Percentiles rank a stretch among this genome's conserved stretches.
These are phyloP conservation scores for Sarocladium kiliense DNA, from an alignment of 2,329 filamentous ascomycete genomes.

Conservation along the genomic window DNA sequence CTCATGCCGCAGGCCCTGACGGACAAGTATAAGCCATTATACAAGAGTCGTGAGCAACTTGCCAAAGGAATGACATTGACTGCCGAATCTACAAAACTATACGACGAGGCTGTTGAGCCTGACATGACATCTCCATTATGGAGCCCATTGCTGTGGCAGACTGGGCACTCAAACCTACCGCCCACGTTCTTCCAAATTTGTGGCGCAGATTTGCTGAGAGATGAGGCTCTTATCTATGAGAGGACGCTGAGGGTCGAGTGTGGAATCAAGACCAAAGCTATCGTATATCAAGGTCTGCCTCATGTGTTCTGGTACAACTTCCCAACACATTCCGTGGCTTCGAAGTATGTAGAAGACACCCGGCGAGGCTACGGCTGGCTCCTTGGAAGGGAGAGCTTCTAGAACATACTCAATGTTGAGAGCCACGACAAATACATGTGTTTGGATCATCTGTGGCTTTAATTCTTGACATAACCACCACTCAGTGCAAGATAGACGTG, in stretches of 20 bases:
- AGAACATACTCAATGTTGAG: too few relatives aligned
- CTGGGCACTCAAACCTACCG: conserved; percentile 2
- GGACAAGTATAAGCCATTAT: background rate
- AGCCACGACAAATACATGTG: too few relatives aligned
- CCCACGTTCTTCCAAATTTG: conserved; percentile 11
- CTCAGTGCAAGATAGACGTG: too few relatives aligned
- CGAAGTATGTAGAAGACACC: background rate
- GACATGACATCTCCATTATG: conserved; percentile 2
- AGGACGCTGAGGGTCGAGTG: conserved; percentile 4
- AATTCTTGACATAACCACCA: too few relatives aligned
- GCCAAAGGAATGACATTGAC: conserved; percentile 2
- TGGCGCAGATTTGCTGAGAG: conserved; percentile 11
- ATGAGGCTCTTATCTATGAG: conserved; percentile 14
- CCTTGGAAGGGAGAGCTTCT: background rate
- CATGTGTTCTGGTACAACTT: conserved; percentile 1
- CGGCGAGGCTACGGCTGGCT: background rate
- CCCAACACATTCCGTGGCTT: background rate
- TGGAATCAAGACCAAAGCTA: background rate
- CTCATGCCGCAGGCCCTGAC: conserved; percentile 6
- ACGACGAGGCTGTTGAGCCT: background rate
- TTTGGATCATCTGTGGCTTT: too few relatives aligned
- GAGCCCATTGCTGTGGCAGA: conserved; percentile 7
- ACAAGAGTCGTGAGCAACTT: conserved; percentile 10
- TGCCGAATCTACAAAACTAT: background rate
- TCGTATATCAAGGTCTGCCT: background rate